phyloP scores from a whole-genome alignment of 805 yeast species.

The Yamadazyma olivae region DNA sequence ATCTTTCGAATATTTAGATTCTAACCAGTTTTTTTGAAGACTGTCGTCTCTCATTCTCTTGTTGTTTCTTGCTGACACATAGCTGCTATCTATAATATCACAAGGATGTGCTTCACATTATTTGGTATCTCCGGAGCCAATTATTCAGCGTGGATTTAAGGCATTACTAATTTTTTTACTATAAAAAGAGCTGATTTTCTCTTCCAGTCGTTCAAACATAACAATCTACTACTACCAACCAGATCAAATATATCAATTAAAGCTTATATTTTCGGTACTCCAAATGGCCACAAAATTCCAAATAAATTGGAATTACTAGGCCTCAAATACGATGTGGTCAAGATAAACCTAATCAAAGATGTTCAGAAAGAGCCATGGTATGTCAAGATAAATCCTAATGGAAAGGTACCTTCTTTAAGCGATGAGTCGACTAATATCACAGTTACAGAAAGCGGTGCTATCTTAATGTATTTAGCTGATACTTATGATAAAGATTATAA shows the following conservation, averaged over 20 bases:
- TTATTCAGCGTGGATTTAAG: too few species aligned
- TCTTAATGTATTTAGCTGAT: constrained; percentile 56
- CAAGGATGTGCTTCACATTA: too few species aligned
- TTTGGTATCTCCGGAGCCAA: too few species aligned
- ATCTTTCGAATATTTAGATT: too few species aligned
- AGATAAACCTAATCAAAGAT: constrained; percentile 37
- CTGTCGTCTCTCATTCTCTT: too few species aligned
- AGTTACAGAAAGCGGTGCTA: constrained; percentile 61
- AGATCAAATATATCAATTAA: constrained; percentile 1
- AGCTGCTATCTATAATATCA: too few species aligned
- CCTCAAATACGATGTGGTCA: constrained; percentile 39
- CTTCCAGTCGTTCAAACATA: too few species aligned
- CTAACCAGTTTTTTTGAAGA: too few species aligned
- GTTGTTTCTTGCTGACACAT: too few species aligned
- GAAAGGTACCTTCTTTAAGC: constrained; percentile 56
- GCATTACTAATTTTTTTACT: too few species aligned
- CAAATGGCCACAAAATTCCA: constrained; percentile 45
- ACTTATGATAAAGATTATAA: constrained; percentile 55
- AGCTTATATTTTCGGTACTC: constrained; percentile 28
- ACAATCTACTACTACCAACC: too few species aligned
- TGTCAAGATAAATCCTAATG: constrained; percentile 56
- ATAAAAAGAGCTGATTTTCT: too few species aligned
- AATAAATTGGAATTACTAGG: constrained; percentile 41
- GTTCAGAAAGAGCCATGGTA: constrained; percentile 59
- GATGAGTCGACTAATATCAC: constrained; percentile 42